These are phyloP conservation scores for Trametopsis cervina DNA, from an alignment of 768 basidiomycete species.

Conservation along the genomic window DNA sequence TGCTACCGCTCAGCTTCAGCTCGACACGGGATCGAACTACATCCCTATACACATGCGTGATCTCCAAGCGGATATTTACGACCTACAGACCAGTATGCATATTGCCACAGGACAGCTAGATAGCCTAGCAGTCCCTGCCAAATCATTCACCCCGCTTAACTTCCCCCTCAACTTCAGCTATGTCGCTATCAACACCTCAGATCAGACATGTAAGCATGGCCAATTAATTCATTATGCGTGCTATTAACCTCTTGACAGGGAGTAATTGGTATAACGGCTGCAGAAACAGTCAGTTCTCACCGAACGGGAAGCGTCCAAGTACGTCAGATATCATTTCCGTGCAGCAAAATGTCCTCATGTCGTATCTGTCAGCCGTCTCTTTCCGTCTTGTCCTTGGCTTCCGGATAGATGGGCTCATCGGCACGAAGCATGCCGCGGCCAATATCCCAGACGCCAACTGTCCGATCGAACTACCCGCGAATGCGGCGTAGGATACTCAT, in stretches of 20 bases:
- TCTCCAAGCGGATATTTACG: slow-evolving; percentile 63
- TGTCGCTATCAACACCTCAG: slow-evolving; percentile 67
- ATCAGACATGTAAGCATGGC: slow-evolving; percentile 65
- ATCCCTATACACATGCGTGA: slow-evolving; percentile 69
- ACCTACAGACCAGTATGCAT: slow-evolving; percentile 53
- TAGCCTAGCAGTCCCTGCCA: slow-evolving; percentile 55
- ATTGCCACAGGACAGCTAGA: slow-evolving; percentile 66
- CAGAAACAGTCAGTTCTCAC: slow-evolving; percentile 46
- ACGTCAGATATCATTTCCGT: slow-evolving; percentile 24
- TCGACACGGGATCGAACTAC: slow-evolving; percentile 69
- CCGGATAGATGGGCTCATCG: slow-evolving; percentile 62
- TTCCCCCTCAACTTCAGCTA: slow-evolving; percentile 85
- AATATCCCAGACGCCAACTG: slow-evolving; percentile 56
- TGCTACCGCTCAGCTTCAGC: slow-evolving; percentile 64
- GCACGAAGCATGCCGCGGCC: slow-evolving; percentile 44
- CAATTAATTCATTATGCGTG: slow-evolving; percentile 5
- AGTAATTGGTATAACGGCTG: slow-evolving; percentile 72
- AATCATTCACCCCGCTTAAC: slow-evolving; percentile 52
- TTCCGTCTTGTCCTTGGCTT: slow-evolving; percentile 62
- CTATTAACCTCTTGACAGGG: slow-evolving; percentile 36
- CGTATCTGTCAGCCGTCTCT: slow-evolving; percentile 34
- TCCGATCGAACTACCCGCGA: slow-evolving; percentile 59
- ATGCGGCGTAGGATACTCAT: slow-evolving; percentile 33
- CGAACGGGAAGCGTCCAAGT: slow-evolving; percentile 53
- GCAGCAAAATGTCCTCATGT: not conserved